Conservation (phyloP, 108 stramenopile genomes). For the Fistulifera pelliculosa region DNA sequence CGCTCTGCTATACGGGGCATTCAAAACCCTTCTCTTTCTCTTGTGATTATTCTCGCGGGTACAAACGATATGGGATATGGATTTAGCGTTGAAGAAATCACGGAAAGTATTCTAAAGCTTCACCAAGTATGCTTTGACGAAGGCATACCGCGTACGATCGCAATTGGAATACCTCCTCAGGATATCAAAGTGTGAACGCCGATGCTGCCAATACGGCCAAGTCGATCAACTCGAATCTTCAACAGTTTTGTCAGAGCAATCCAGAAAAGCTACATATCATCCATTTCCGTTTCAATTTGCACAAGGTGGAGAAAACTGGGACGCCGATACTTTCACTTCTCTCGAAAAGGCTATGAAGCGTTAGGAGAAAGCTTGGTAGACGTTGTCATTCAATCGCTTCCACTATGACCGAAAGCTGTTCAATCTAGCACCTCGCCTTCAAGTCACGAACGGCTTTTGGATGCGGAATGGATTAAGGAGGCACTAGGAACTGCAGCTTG, state of each 20-base stretch:
- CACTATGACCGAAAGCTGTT: too few relatives aligned
- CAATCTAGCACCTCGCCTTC: too few relatives aligned
- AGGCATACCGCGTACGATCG: conserved; percentile 33
- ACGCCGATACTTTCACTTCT: conserved; percentile 60
- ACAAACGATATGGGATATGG: conserved; percentile 62
- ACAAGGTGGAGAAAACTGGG: conserved; percentile 24
- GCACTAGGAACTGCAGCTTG: too few relatives aligned
- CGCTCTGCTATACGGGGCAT: conserved; percentile 20
- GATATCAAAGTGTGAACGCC: conserved; percentile 33
- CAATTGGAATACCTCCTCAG: conserved; percentile 58
- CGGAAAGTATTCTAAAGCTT: conserved; percentile 21
- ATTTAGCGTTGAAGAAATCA: conserved; percentile 22
- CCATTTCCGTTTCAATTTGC: conserved; percentile 45
- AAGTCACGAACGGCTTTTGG: too few relatives aligned
- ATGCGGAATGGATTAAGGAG: too few relatives aligned
- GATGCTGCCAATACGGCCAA: conserved; percentile 17
- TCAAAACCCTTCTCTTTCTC: conserved; percentile 26
- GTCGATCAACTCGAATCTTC: conserved; percentile 32
- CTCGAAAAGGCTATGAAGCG: conserved; percentile 41
- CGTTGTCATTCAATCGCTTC: conserved; percentile 24
- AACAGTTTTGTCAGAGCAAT: conserved; percentile 15
- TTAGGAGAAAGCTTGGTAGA: conserved; percentile 44
- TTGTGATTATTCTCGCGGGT: conserved; percentile 54
- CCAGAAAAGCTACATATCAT: conserved; percentile 23
- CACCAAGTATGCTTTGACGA: conserved; percentile 19